These are phyloP conservation scores for Lentinula raphanica DNA, from an alignment of 768 basidiomycete species.

Conservation along the genomic window DNA sequence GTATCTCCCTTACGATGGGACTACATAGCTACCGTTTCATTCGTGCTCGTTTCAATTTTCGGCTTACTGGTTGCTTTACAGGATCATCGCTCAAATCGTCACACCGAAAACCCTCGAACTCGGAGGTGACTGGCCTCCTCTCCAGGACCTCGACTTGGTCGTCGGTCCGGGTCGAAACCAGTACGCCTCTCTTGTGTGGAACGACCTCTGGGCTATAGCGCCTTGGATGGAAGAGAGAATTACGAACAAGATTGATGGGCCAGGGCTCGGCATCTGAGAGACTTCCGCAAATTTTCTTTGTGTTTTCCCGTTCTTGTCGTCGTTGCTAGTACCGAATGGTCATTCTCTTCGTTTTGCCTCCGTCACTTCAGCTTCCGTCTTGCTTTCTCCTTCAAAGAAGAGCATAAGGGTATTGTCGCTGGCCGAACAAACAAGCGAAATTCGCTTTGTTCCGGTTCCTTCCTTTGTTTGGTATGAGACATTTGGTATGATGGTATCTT, in stretches of 20 bases:
- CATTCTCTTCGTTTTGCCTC: not conserved
- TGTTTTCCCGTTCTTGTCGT: not conserved
- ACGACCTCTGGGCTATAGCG: slow-evolving; percentile 65
- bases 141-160: slow-evolving; percentile 47
- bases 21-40: too few species aligned
- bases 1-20: too few species aligned
- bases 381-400: not conserved
- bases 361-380: not conserved
- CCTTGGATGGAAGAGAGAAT: slow-evolving; percentile 74
- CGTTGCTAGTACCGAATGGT: not conserved
- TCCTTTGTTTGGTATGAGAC: not conserved
- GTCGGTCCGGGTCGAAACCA: slow-evolving; percentile 45
- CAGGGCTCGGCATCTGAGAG: slow-evolving; percentile 53
- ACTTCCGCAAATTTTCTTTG: not conserved
- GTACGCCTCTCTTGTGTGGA: slow-evolving; percentile 67
- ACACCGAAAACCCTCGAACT: slow-evolving; percentile 36
- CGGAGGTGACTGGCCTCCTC: slow-evolving; percentile 25
- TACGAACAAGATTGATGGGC: slow-evolving; percentile 60
- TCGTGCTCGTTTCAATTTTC: slow-evolving; percentile 7
- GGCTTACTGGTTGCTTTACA: slow-evolving; percentile 18
- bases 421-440: not conserved
- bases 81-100: slow-evolving; percentile 59
- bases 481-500: not conserved
- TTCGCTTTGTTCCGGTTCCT: not conserved
- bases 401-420: too few species aligned